Percentiles rank a stretch among this genome's conserved stretches.
These are phyloP conservation scores for Vararia minispora DNA, from an alignment of 768 basidiomycete genomes.

Conservation along the genomic window DNA sequence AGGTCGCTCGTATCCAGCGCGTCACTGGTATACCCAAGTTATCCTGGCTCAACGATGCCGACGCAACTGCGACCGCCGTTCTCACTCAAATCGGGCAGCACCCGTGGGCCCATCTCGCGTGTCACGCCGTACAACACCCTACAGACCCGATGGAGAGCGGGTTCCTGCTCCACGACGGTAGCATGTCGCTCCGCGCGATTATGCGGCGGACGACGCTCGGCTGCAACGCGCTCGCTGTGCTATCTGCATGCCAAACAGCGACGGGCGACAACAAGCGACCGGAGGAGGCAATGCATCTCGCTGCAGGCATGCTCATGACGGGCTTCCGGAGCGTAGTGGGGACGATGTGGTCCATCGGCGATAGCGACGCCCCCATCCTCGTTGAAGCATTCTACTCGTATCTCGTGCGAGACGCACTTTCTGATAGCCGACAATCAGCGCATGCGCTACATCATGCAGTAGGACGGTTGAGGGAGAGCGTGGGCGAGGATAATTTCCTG, in stretches of 20 bases:
- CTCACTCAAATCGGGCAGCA: not conserved
- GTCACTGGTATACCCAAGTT: not conserved
- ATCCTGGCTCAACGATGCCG: not conserved
- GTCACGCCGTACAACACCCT: conserved; percentile 2
- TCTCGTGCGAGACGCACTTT: too few relatives aligned
- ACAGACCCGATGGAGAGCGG: conserved; percentile 2
- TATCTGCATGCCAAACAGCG: conserved; percentile 9
- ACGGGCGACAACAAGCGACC: conserved; percentile 1
- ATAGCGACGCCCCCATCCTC: conserved; percentile 5
- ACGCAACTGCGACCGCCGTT: not conserved
- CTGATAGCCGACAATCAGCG: too few relatives aligned
- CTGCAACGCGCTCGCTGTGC: conserved; percentile 6
- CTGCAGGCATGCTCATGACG: conserved; percentile 11
- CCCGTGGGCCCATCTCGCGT: conserved; percentile 6
- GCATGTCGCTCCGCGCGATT: conserved; percentile 3
- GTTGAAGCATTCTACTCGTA: conserved; percentile 5
- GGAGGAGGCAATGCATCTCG: conserved; percentile 12
- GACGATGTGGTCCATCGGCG: conserved; percentile 11
- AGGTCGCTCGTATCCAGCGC: conserved; percentile 1
- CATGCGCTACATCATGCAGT: too few relatives aligned
- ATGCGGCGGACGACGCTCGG: conserved; percentile 6
- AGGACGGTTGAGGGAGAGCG: too few relatives aligned
- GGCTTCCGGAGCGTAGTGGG: conserved; percentile 8
- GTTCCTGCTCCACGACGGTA: conserved; percentile 7
- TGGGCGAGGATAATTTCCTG: too few relatives aligned